Percentiles rank a stretch among this genome's conserved stretches.
phyloP scores from a whole-genome alignment of 1,284 basidiomycete species.

The Trametes pubescens region DNA sequence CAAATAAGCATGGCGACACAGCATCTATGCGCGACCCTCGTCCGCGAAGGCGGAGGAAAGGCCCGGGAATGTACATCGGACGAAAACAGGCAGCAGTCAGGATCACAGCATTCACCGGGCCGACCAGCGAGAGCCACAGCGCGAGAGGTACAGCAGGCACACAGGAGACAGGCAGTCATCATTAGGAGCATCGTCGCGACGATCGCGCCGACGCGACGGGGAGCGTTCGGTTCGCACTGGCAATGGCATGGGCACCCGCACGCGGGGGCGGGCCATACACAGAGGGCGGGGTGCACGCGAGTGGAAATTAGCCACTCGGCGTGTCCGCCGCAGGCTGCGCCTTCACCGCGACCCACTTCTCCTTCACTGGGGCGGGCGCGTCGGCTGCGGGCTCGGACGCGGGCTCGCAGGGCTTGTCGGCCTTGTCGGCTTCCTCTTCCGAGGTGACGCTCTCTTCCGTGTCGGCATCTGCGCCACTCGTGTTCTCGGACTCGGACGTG shows the following conservation, averaged over 20 bases:
- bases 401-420: constrained; percentile 37
- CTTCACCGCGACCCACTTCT: constrained; percentile 79
- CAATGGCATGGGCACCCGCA: background rate
- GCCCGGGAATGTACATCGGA: constrained; percentile 20
- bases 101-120: constrained; percentile 20
- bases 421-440: constrained; percentile 67
- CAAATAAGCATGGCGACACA: constrained; percentile 12
- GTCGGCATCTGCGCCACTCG: constrained; percentile 71
- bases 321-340: constrained; percentile 36
- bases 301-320: constrained; percentile 15
- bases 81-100: constrained; percentile 16
- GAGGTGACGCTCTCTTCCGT: constrained; percentile 78
- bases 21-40: constrained; percentile 18
- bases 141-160: constrained; percentile 21
- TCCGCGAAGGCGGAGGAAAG: constrained; percentile 7
- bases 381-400: constrained; percentile 33
- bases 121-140: constrained; percentile 28
- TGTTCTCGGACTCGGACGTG: constrained; percentile 62
- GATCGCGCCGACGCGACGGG: background rate
- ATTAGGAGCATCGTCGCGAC: background rate
- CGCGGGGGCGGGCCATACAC: background rate
- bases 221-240: background rate
- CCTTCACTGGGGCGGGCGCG: constrained; percentile 51
- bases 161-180: constrained; percentile 8
- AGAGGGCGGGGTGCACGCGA: background rate